Conservation (phyloP, 805 yeast species). For the Wickerhamomyces hampshirensis region DNA sequence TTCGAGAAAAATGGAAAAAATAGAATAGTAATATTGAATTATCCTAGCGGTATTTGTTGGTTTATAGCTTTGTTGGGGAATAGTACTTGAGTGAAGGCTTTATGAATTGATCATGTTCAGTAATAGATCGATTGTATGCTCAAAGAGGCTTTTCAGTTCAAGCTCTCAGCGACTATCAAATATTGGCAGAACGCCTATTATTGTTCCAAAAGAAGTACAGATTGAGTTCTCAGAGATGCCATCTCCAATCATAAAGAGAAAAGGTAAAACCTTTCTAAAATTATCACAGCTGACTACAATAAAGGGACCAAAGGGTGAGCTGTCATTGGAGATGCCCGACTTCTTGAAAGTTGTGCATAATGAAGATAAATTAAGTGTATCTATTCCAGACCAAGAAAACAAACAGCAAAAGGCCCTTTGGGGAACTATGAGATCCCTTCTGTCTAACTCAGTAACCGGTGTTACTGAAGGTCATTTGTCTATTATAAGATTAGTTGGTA, state of each 20-base stretch:
- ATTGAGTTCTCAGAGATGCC: conserved; percentile 43
- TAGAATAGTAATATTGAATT: no score
- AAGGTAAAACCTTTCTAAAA: conserved; percentile 56
- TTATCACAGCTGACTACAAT: conserved; percentile 58
- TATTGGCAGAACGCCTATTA: conserved; percentile 77
- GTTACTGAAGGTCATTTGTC: conserved; percentile 91
- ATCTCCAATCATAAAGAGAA: conserved; percentile 55
- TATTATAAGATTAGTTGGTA: conserved; percentile 86
- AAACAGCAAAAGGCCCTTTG: conserved; percentile 82
- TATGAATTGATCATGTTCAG: neutral
- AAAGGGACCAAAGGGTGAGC: conserved; percentile 72
- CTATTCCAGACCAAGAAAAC: conserved; percentile 50
- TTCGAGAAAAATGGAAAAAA: no score
- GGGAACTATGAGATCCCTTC: conserved; percentile 85
- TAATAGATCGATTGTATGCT: neutral
- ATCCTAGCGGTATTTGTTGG: no score
- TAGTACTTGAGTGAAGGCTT: no score
- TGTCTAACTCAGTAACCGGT: conserved; percentile 78
- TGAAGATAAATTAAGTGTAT: conserved; percentile 41
- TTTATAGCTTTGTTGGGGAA: no score
- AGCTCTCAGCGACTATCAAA: conserved; percentile 42
- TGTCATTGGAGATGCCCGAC: conserved; percentile 64
- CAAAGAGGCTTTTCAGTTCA: conserved; percentile 31
- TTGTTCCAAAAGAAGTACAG: conserved; percentile 57
- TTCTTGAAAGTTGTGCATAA: conserved; percentile 49